phyloP scores from a whole-genome alignment of 2,329 filamentous ascomycete species.

The Epichloe aotearoae region DNA sequence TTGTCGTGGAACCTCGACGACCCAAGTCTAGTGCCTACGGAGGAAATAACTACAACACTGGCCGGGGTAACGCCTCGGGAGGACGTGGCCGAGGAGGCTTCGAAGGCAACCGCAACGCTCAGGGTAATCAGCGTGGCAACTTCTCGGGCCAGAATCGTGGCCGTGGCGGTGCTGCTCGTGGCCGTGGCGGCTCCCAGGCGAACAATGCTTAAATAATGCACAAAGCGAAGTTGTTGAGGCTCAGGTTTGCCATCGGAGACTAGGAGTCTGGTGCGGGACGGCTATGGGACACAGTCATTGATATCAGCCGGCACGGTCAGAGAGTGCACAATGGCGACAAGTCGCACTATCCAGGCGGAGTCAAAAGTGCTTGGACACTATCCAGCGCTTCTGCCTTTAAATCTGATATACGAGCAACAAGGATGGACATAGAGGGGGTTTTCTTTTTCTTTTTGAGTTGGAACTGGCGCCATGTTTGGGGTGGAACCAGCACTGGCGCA shows the following conservation, averaged over 20 bases:
- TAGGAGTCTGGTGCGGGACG: neutral
- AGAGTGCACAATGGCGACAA: neutral
- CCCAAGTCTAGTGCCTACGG: slow-evolving; percentile 59
- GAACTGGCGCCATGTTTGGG: slow-evolving; percentile 19
- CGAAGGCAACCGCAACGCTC: slow-evolving; percentile 45
- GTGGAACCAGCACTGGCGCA: slow-evolving; percentile 11
- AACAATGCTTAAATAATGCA: slow-evolving; percentile 33
- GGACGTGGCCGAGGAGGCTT: slow-evolving; percentile 55
- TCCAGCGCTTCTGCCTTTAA: neutral
- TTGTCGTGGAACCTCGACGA: slow-evolving; percentile 81
- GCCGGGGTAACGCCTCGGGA: slow-evolving; percentile 42
- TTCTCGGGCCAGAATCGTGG: slow-evolving; percentile 55
- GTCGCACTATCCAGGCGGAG: neutral
- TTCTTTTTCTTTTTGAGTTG: slow-evolving; percentile 13
- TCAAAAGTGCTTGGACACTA: neutral
- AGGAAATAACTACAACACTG: slow-evolving; percentile 51
- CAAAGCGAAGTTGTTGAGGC: neutral
- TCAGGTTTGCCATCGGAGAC: neutral
- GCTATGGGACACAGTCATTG: neutral
- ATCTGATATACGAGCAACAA: neutral
- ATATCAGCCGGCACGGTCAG: neutral
- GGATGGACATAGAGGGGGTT: slow-evolving; percentile 13
- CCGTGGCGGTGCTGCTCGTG: slow-evolving; percentile 52
- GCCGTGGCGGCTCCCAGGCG: slow-evolving; percentile 45
- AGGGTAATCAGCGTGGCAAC: slow-evolving; percentile 49